A percentile compares a stretch with the other conserved stretches of the same genome.
Evolutionary conservation across 495 filamentous ascomycete species (phyloP).

Genomic region (Xylaria venustula): DNA sequence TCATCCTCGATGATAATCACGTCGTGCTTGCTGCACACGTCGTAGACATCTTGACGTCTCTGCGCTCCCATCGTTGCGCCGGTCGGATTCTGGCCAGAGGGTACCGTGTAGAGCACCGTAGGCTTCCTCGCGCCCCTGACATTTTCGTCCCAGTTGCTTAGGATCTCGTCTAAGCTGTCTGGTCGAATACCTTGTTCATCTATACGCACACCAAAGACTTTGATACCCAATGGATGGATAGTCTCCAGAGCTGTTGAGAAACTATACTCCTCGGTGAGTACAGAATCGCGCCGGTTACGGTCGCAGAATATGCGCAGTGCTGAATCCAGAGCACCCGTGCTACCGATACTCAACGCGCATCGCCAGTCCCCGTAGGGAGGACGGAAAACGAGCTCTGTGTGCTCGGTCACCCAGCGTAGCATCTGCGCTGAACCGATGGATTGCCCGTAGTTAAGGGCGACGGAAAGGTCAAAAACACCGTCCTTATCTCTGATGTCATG

Average conservation of each 20-base stretch:
- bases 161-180: slow-evolving; percentile 59
- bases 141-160: slow-evolving; percentile 63
- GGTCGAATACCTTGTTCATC: slow-evolving; percentile 77
- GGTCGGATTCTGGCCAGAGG: slow-evolving; percentile 89
- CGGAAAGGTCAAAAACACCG: slow-evolving; percentile 62
- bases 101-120: slow-evolving; percentile 76
- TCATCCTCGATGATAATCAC: slow-evolving; percentile 91
- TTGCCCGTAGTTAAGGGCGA: slow-evolving; percentile 88
- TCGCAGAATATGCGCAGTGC: slow-evolving; percentile 74
- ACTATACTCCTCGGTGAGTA: slow-evolving; percentile 84
- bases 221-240: slow-evolving; percentile 71
- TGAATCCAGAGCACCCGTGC: slow-evolving; percentile 75
- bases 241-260: slow-evolving; percentile 84
- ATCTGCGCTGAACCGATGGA: slow-evolving; percentile 82
- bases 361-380: slow-evolving; percentile 86
- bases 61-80: slow-evolving; percentile 72
- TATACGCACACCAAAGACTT: slow-evolving; percentile 69
- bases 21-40: slow-evolving; percentile 76
- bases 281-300: slow-evolving; percentile 60
- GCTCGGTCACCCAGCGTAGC: slow-evolving; percentile 85
- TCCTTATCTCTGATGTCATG: slow-evolving; percentile 64
- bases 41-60: slow-evolving; percentile 71
- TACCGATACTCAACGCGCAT: slow-evolving; percentile 71
- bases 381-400: slow-evolving; percentile 76
- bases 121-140: slow-evolving; percentile 65